These are phyloP conservation scores for Plasmodium yoelii DNA, from an alignment of 169 alveolate species.

Conservation along the genomic window DNA sequence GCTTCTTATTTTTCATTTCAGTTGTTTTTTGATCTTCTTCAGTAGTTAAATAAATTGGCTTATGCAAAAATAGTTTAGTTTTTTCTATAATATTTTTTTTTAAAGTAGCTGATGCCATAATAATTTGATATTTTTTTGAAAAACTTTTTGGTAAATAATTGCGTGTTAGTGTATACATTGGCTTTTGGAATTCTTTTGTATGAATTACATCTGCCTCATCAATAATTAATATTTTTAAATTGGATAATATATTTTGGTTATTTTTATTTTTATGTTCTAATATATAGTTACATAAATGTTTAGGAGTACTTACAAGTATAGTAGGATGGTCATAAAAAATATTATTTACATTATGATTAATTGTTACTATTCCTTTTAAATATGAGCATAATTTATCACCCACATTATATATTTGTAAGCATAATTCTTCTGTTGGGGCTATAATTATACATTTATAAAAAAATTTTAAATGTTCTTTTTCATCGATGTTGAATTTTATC, in stretches of 20 bases:
- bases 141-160: constrained; percentile 50
- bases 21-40: not conserved
- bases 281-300: constrained; percentile 18
- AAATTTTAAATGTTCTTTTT: constrained; percentile 59
- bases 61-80: constrained; percentile 39
- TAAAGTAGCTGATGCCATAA: constrained; percentile 74
- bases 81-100: constrained; percentile 6
- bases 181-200: constrained; percentile 79
- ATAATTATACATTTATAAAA: constrained; percentile 77
- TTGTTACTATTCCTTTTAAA: constrained; percentile 63
- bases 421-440: constrained; percentile 83
- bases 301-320: constrained; percentile 81
- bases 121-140: constrained; percentile 55
- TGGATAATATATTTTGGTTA: constrained; percentile 59
- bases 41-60: constrained; percentile 30
- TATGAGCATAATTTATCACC: constrained; percentile 48
- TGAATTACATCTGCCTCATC: constrained; percentile 86
- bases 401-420: constrained; percentile 77
- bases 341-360: constrained; percentile 59
- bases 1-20: not conserved
- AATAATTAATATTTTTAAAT: constrained; percentile 75
- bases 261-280: constrained; percentile 59
- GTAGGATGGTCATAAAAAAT: constrained; percentile 74
- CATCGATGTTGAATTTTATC: constrained; percentile 35
- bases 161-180: constrained; percentile 38